Conservation (phyloP, 108 stramenopile genomes). For the Skeletonema grethae region DNA sequence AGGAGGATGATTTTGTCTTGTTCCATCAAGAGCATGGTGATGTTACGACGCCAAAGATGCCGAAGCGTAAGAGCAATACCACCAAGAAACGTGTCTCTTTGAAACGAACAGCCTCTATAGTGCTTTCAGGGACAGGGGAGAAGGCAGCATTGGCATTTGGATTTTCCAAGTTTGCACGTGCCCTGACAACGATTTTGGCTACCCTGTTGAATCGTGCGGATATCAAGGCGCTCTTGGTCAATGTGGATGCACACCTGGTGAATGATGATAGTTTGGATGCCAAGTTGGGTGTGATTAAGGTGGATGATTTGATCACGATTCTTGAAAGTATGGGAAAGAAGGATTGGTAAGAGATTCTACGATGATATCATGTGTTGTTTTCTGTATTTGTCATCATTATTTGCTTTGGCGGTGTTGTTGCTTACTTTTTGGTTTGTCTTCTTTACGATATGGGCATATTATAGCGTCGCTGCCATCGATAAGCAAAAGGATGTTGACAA, state of each 20-base stretch:
- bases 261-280: not conserved
- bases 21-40: constrained; percentile 44
- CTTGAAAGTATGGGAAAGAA: constrained; percentile 1
- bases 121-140: constrained; percentile 40
- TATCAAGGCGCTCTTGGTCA: constrained; percentile 31
- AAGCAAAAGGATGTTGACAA: not conserved
- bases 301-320: not conserved
- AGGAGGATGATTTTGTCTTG: constrained; percentile 53
- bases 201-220: constrained; percentile 48
- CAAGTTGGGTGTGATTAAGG: not conserved
- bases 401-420: too few species aligned
- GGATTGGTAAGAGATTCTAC: not conserved
- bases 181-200: constrained; percentile 62
- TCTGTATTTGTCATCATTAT: not conserved
- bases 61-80: not conserved
- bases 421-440: not conserved
- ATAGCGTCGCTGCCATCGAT: not conserved
- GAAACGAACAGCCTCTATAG: not conserved
- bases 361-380: too few species aligned
- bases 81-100: not conserved
- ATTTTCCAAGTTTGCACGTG: constrained; percentile 62
- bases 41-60: not conserved
- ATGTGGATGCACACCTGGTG: constrained; percentile 14
- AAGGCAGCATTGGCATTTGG: constrained; percentile 50
- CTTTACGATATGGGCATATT: not conserved